Percentiles rank a stretch among this genome's conserved stretches.
phyloP scores from a whole-genome alignment of 1,284 basidiomycete species.

The Microbotryum lychnidis-dioicae region DNA sequence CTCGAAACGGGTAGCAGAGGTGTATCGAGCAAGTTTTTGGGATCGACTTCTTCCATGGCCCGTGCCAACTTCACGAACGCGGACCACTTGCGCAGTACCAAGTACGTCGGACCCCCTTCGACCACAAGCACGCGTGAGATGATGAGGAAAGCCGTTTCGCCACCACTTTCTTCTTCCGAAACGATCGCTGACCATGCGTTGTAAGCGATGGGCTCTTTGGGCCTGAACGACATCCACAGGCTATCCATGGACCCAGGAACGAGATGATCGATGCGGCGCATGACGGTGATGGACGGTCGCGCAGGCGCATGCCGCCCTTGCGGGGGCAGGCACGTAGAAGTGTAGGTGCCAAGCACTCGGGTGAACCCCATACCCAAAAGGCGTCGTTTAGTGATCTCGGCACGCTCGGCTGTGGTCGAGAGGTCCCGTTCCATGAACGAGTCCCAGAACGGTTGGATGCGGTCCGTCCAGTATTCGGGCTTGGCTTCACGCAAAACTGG shows the following conservation, averaged over 20 bases:
- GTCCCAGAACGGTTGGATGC: slow-evolving; percentile 26
- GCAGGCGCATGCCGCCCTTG: slow-evolving; percentile 5
- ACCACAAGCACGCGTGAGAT: slow-evolving; percentile 10
- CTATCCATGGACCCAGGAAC: slow-evolving; percentile 24
- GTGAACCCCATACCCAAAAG: slow-evolving; percentile 26
- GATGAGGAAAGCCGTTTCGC: slow-evolving; percentile 9
- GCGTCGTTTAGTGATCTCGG: slow-evolving; percentile 27
- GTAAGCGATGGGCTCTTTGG: neutral
- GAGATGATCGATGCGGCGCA: slow-evolving; percentile 21
- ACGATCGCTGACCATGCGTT: slow-evolving; percentile 24
- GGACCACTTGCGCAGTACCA: neutral
- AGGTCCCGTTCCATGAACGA: slow-evolving; percentile 27
- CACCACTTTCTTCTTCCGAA: neutral
- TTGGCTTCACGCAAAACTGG: slow-evolving; percentile 19
- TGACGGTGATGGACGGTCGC: slow-evolving; percentile 7
- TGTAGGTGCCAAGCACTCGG: slow-evolving; percentile 27
- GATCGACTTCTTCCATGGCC: slow-evolving; percentile 10
- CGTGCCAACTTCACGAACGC: slow-evolving; percentile 3
- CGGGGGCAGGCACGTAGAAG: slow-evolving; percentile 9
- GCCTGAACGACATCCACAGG: slow-evolving; percentile 6
- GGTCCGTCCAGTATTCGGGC: slow-evolving; percentile 21
- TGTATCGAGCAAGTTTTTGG: slow-evolving; percentile 3
- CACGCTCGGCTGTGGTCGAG: slow-evolving; percentile 18
- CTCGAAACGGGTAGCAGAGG: slow-evolving; percentile 11
- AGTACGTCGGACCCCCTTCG: neutral